These are phyloP conservation scores for Coemansia sp. DNA, from an alignment of 192 early-diverging fungal genomes.

Conservation along the genomic window DNA sequence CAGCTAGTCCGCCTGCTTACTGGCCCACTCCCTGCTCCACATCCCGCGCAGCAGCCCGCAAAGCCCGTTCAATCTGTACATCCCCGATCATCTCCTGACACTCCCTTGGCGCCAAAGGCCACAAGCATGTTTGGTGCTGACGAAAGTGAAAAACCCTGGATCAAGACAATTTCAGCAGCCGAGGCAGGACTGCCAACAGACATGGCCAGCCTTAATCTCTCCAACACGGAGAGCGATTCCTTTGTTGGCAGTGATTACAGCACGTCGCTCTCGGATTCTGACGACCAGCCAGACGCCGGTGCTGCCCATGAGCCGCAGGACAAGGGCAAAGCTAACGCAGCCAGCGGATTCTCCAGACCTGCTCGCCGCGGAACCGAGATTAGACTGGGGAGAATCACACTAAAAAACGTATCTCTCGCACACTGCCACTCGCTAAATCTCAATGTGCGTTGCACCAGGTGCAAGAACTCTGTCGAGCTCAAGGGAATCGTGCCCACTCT, in stretches of 20 bases:
- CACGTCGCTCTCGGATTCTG: too few species aligned
- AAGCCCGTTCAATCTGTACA: background rate
- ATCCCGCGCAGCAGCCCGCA: background rate
- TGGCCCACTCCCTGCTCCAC: slow-evolving; percentile 6
- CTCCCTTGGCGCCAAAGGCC: background rate
- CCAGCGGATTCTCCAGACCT: slow-evolving; percentile 39
- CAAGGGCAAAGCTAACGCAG: slow-evolving; percentile 10
- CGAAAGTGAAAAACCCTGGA: slow-evolving; percentile 27
- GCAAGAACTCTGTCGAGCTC: slow-evolving; percentile 66
- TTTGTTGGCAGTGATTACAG: slow-evolving; percentile 3
- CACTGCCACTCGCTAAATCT: slow-evolving; percentile 63
- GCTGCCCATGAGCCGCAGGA: slow-evolving; percentile 2
- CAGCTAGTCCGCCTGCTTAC: slow-evolving; percentile 27
- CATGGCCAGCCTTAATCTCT: slow-evolving; percentile 1
- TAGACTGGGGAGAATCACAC: slow-evolving; percentile 55
- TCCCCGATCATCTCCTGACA: background rate
- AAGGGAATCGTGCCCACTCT: slow-evolving; percentile 45
- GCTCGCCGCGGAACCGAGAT: slow-evolving; percentile 69
- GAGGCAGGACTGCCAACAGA: slow-evolving; percentile 22
- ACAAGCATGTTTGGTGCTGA: slow-evolving; percentile 12
- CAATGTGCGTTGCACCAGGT: slow-evolving; percentile 68
- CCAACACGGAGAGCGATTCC: background rate
- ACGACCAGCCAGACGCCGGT: background rate
- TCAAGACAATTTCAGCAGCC: slow-evolving; percentile 20
- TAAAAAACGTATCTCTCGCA: slow-evolving; percentile 67